Evolutionary conservation across 345 rosid genomes (phyloP).

Genomic region (Pseudoturritis turrita): DNA sequence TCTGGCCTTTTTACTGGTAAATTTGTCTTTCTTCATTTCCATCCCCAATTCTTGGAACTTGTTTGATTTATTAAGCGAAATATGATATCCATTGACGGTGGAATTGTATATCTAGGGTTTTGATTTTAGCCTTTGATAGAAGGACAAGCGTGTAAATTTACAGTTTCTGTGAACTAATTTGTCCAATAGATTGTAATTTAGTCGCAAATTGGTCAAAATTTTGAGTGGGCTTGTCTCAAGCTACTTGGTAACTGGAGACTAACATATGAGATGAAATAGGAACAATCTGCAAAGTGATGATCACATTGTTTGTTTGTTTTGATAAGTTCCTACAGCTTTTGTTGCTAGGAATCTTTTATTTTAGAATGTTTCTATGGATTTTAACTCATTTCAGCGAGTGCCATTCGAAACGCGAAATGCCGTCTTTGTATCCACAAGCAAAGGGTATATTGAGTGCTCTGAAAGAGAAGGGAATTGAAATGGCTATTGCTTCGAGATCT

Average conservation of each 20-base stretch:
- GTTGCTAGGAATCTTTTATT: no score
- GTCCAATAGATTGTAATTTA: not conserved
- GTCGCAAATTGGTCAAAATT: not conserved
- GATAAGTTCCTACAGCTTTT: no score
- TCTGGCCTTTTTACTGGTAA: conserved; percentile 90
- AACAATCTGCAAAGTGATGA: not conserved
- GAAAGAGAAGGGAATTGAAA: conserved; percentile 65
- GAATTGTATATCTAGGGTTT: not conserved
- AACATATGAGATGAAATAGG: no score
- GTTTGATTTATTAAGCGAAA: not conserved
- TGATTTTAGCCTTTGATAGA: not conserved
- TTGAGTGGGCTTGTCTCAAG: not conserved
- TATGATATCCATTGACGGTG: not conserved
- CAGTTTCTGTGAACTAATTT: not conserved
- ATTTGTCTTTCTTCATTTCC: not conserved
- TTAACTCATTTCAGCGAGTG: conserved; percentile 42
- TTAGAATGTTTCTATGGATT: not conserved
- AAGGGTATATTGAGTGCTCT: conserved; percentile 59
- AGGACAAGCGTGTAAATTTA: not conserved
- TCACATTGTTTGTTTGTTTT: not conserved
- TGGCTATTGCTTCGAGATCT: conserved; percentile 81
- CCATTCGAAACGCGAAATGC: conserved; percentile 64
- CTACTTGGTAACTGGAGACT: no score
- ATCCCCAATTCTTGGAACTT: not conserved
- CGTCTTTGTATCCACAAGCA: conserved; percentile 74